These are phyloP conservation scores for Starmerella apis DNA, from an alignment of 805 yeast species.

Conservation along the genomic window DNA sequence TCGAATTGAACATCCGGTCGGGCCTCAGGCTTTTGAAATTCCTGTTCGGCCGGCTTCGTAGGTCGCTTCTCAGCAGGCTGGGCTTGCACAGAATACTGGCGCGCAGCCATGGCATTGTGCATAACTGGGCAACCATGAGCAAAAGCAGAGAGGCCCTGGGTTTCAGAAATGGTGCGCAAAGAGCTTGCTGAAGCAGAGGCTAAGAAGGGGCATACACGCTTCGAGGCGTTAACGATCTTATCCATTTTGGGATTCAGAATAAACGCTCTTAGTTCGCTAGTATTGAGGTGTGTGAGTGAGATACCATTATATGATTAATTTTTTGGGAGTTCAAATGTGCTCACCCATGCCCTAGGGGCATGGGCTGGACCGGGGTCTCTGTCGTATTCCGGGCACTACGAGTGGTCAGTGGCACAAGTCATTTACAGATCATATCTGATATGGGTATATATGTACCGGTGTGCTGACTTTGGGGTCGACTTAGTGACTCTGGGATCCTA, in stretches of 20 bases:
- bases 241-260: constrained; percentile 47
- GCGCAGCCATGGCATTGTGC: constrained; percentile 55
- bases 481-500: too few relatives aligned
- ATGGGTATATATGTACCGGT: too few relatives aligned
- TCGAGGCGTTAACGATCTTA: constrained; percentile 61
- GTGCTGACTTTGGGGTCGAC: too few relatives aligned
- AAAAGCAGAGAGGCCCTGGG: constrained; percentile 38
- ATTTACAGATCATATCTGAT: too few relatives aligned
- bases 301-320: constrained; percentile 1
- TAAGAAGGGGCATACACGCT: constrained; percentile 76
- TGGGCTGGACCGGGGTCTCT: not conserved
- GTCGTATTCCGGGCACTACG: not conserved
- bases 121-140: constrained; percentile 84
- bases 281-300: not conserved
- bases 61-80: not conserved
- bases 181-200: constrained; percentile 46
- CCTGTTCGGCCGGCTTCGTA: constrained; percentile 18
- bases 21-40: constrained; percentile 21
- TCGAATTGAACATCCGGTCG: not conserved
- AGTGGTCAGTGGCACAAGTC: too few relatives aligned
- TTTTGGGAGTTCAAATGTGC: not conserved
- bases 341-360: constrained; percentile 4
- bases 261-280: not conserved
- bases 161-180: constrained; percentile 45
- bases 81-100: constrained; percentile 36